Conservation (phyloP, 2,329 filamentous ascomycete genomes). For the Cordyceps cicadae region DNA sequence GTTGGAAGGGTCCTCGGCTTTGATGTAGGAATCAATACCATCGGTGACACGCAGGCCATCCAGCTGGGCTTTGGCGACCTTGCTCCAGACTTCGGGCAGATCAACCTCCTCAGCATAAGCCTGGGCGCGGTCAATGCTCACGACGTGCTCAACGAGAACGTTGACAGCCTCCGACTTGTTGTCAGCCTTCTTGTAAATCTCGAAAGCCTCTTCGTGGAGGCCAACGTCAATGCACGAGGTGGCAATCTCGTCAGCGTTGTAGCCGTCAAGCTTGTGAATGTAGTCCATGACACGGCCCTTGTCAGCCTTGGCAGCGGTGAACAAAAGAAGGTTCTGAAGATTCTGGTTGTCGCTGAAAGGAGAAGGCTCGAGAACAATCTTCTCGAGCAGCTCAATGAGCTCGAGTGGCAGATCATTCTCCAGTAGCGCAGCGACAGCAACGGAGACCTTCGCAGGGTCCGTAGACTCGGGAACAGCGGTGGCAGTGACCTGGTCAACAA, state of each 20-base stretch:
- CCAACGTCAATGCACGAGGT: slow-evolving; percentile 90
- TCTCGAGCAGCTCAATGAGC: slow-evolving; percentile 94
- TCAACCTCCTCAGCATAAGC: slow-evolving; percentile 94
- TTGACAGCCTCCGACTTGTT: slow-evolving; percentile 81
- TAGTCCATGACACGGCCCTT: slow-evolving; percentile 93
- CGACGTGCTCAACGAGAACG: slow-evolving; percentile 90
- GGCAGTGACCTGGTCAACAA: slow-evolving; percentile 92
- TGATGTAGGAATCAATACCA: slow-evolving; percentile 94
- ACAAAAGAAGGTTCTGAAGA: slow-evolving; percentile 90
- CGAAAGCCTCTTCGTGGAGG: slow-evolving; percentile 91
- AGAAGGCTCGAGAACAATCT: slow-evolving; percentile 99
- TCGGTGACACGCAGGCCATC: slow-evolving; percentile 90
- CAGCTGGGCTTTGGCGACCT: slow-evolving; percentile 93
- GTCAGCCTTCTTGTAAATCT: slow-evolving; percentile 96
- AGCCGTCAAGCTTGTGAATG: slow-evolving; percentile 82
- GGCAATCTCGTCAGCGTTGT: slow-evolving; percentile 87
- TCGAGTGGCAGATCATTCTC: slow-evolving; percentile 84
- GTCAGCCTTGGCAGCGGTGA: slow-evolving; percentile 94
- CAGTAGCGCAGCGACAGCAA: slow-evolving; percentile 90
- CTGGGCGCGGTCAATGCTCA: slow-evolving; percentile 95
- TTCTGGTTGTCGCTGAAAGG: slow-evolving; percentile 97
- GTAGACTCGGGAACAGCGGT: slow-evolving; percentile 89
- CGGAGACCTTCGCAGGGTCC: slow-evolving; percentile 88
- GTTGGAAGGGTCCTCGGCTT: slow-evolving; percentile 85
- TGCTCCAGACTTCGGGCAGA: slow-evolving; percentile 92